Evolutionary conservation across 164 flowering plant genomes (phyloP).

Genomic region (Umbellularia californica): DNA sequence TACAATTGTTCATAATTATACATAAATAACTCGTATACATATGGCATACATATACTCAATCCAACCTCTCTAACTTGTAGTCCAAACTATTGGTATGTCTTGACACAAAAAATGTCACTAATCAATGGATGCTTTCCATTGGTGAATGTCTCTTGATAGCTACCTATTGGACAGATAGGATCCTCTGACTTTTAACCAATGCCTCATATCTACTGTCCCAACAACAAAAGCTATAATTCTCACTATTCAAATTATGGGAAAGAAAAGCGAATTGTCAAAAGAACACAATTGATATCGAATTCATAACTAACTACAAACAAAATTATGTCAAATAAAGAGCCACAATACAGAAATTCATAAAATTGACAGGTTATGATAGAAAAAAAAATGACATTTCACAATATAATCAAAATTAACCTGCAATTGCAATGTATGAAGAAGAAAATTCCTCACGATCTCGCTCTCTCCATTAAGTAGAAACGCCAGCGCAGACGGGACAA

Average conservation of each 20-base stretch:
- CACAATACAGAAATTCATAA: background rate
- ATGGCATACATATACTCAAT: background rate
- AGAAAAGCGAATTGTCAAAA: no score
- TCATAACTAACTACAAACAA: background rate
- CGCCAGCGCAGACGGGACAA: slow-evolving; percentile 91
- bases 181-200: background rate
- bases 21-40: background rate
- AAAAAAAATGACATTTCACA: background rate
- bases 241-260: no score
- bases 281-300: background rate
- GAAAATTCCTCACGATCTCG: slow-evolving; percentile 85
- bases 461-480: slow-evolving; percentile 88
- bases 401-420: slow-evolving; percentile 47
- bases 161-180: background rate
- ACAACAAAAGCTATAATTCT: no score
- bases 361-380: background rate
- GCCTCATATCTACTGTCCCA: no score
- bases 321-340: background rate
- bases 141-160: background rate
- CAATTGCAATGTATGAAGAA: slow-evolving; percentile 87
- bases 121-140: background rate
- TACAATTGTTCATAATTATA: no score
- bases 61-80: background rate
- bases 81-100: background rate
- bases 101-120: background rate